phyloP scores from a whole-genome alignment of 2,329 filamentous ascomycete species.

The Trichophyton simii region DNA sequence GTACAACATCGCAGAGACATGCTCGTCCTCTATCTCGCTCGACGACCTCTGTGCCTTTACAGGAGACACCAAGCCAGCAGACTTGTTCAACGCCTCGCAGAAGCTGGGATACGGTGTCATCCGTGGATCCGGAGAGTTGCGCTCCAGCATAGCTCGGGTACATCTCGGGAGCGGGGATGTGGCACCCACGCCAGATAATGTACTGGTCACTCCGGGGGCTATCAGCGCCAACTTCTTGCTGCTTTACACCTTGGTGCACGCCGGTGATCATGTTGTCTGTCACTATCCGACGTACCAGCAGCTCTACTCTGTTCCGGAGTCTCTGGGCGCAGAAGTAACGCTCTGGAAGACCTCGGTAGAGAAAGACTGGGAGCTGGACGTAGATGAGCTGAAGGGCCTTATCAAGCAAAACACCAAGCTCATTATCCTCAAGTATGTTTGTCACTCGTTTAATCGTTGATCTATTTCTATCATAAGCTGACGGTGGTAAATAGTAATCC shows the following conservation, averaged over 20 bases:
- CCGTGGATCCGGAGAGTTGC: conserved; percentile 51
- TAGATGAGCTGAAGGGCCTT: conserved; percentile 52
- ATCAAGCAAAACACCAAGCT: conserved; percentile 43
- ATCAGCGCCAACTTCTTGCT: conserved; percentile 70
- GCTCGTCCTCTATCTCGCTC: conserved; percentile 44
- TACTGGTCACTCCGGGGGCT: conserved; percentile 67
- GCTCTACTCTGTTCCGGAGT: conserved; percentile 61
- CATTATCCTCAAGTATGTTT: conserved; percentile 46
- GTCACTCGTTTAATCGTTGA: background rate
- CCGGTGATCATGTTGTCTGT: conserved; percentile 72
- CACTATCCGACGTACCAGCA: conserved; percentile 83
- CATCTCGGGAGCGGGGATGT: conserved; percentile 36
- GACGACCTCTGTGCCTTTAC: conserved; percentile 41
- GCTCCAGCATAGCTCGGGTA: conserved; percentile 51
- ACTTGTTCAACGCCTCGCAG: conserved; percentile 36
- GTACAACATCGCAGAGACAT: conserved; percentile 48
- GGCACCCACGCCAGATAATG: conserved; percentile 43
- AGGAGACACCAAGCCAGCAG: conserved; percentile 21
- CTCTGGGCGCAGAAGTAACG: conserved; percentile 63
- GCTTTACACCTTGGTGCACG: conserved; percentile 58
- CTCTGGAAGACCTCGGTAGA: conserved; percentile 58
- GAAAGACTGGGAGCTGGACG: conserved; percentile 53
- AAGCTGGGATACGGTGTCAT: conserved; percentile 65
- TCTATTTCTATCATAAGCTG: conserved; percentile 39
- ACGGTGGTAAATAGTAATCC: conserved; percentile 46